Percentiles rank a stretch among this genome's conserved stretches.
phyloP scores from a whole-genome alignment of 75 land plant genomes.

The Adiantum capillusveneris region DNA sequence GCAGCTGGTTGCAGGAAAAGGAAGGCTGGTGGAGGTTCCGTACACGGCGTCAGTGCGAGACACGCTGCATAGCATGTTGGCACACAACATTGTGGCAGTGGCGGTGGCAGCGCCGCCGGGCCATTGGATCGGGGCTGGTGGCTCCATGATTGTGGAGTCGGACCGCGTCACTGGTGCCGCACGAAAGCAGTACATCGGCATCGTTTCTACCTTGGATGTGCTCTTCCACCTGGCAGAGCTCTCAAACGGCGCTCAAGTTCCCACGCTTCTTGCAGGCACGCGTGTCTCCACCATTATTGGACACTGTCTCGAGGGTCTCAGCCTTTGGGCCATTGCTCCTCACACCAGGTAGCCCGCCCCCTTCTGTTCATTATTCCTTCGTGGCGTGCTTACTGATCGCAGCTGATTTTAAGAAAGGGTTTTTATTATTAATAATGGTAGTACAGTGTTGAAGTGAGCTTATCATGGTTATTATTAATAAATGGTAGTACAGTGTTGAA shows the following conservation, averaged over 20 bases:
- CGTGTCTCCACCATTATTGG: conserved; percentile 79
- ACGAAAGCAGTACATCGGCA: conserved; percentile 94
- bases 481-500: no score
- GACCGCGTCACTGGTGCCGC: conserved; percentile 62
- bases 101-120: conserved; percentile 97
- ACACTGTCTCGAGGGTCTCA: conserved; percentile 75
- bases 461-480: no score
- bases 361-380: no score
- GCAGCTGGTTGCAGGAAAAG: conserved; percentile 45
- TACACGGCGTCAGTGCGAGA: conserved; percentile 68
- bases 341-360: conserved; percentile 50
- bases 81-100: conserved; percentile 67
- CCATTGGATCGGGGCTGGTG: conserved; percentile 93
- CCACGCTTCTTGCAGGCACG: conserved; percentile 28
- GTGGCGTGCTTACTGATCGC: no score
- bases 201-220: conserved; percentile 85
- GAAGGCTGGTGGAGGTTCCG: conserved; percentile 86
- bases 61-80: conserved; percentile 64
- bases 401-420: no score
- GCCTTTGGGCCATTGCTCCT: conserved; percentile 76
- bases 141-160: conserved; percentile 81
- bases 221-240: conserved; percentile 56
- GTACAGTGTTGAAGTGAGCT: no score
- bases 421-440: no score
- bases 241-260: conserved; percentile 24